Evolutionary conservation across 495 filamentous ascomycete genomes (phyloP).

Genomic region (Aspergillus kassunensis): DNA sequence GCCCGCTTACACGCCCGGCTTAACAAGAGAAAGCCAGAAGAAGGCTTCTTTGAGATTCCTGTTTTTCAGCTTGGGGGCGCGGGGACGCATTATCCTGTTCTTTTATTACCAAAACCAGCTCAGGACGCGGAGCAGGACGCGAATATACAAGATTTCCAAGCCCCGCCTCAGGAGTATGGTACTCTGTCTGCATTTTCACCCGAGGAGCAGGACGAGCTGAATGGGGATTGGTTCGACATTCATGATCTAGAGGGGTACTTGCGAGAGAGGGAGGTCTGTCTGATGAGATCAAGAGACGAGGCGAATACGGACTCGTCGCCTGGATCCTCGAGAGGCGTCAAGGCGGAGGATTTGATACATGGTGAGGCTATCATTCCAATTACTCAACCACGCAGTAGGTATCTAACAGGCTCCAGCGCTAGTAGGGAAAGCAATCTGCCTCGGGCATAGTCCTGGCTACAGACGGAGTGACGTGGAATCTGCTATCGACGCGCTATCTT

Average conservation of each 20-base stretch:
- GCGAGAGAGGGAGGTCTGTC: background rate
- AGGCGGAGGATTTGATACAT: background rate
- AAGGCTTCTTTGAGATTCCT: background rate
- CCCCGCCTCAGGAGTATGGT: background rate
- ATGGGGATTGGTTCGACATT: conserved; percentile 4
- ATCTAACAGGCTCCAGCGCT: background rate
- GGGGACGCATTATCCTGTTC: background rate
- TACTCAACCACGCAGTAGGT: too few species aligned
- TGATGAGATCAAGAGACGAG: background rate
- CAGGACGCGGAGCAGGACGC: background rate
- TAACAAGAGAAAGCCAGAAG: background rate
- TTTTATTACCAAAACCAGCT: background rate
- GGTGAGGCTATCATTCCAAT: background rate
- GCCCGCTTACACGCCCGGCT: background rate
- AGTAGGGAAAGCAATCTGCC: background rate
- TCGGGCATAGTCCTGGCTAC: background rate
- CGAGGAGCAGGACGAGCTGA: background rate
- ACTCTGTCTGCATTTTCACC: background rate
- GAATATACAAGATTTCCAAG: too few species aligned
- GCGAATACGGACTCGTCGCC: background rate
- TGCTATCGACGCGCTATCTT: background rate
- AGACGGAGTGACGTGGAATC: background rate
- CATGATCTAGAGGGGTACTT: conserved; percentile 1
- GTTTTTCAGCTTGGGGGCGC: conserved; percentile 2
- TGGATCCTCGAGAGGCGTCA: background rate